These are phyloP conservation scores for Phragmites australis DNA, from an alignment of 176 grass and related monocot species.

Conservation along the genomic window DNA sequence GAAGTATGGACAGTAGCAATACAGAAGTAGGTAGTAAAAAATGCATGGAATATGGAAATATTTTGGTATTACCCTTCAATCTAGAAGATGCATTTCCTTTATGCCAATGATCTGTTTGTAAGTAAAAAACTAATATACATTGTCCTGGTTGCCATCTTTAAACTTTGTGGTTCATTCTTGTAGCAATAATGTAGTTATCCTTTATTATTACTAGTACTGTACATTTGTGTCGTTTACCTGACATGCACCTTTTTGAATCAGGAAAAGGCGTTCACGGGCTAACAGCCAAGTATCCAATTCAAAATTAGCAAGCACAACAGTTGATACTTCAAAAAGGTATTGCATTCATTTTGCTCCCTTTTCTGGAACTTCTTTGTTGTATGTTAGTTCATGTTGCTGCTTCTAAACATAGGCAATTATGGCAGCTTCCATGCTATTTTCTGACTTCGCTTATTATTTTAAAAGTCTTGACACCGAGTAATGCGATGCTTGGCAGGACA, in stretches of 20 bases:
- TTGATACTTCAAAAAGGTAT: slow-evolving; percentile 64
- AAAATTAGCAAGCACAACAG: slow-evolving; percentile 36
- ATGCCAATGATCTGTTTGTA: slow-evolving; percentile 14
- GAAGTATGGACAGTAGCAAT: not conserved
- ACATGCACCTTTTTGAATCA: slow-evolving; percentile 38
- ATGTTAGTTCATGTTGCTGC: slow-evolving; percentile 21
- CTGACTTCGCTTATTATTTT: not conserved
- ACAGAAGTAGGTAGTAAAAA: not conserved
- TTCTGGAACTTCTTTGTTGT: not conserved
- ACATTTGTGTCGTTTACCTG: slow-evolving; percentile 8
- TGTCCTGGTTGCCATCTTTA: not conserved
- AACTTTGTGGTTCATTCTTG: not conserved
- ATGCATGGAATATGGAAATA: not conserved
- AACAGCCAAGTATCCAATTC: slow-evolving; percentile 38
- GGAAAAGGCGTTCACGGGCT: slow-evolving; percentile 53
- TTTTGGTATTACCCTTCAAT: not conserved
- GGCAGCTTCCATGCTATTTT: slow-evolving; percentile 10
- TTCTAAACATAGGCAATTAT: not conserved
- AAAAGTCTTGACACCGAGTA: not conserved
- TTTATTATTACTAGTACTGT: not conserved
- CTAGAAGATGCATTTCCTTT: slow-evolving; percentile 8
- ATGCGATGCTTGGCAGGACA: not conserved
- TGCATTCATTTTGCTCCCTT: not conserved
- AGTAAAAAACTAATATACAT: not conserved
- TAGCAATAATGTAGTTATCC: not conserved